Percentiles rank a stretch among this genome's conserved stretches.
Conservation (phyloP, 2,329 filamentous ascomycete genomes). For the Falciphora oryzae region DNA sequence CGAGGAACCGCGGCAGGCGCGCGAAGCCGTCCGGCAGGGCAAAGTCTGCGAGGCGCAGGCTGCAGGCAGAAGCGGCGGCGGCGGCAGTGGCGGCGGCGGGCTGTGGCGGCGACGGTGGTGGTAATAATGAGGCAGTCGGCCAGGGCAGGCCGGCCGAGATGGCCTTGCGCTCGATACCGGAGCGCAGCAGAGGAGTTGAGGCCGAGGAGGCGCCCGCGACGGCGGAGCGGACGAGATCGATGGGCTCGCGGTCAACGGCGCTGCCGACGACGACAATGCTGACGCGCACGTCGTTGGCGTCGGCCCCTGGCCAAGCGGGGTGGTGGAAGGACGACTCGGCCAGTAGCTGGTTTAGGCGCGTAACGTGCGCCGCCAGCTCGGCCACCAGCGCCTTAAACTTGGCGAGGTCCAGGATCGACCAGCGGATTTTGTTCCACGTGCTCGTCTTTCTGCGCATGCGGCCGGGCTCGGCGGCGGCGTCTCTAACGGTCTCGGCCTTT, state of each 20-base stretch:
- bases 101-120: conserved; percentile 2
- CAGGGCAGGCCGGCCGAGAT: conserved; percentile 8
- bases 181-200: conserved; percentile 2
- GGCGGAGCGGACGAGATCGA: conserved; percentile 14
- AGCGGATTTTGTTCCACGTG: conserved; percentile 13
- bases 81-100: too few species aligned
- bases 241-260: conserved; percentile 14
- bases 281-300: conserved; percentile 13
- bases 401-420: conserved; percentile 14
- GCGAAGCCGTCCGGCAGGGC: not conserved
- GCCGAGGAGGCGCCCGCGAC: conserved; percentile 11
- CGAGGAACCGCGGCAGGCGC: conserved; percentile 2
- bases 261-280: conserved; percentile 16
- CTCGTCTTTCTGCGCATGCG: conserved; percentile 5
- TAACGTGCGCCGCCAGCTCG: conserved; percentile 12
- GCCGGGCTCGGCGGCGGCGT: not conserved
- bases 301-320: not conserved
- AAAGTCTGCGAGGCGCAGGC: conserved; percentile 5
- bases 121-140: not conserved
- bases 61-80: not conserved
- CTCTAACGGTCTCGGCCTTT: not conserved
- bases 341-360: conserved; percentile 14
- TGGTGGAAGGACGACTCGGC: conserved; percentile 13
- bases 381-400: conserved; percentile 14
- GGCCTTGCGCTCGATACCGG: conserved; percentile 14